Evolutionary conservation across 345 rosid species (phyloP), one percentile per base, ranked within the genome.

Genomic region (Rubroshorea leprosula): DNA sequence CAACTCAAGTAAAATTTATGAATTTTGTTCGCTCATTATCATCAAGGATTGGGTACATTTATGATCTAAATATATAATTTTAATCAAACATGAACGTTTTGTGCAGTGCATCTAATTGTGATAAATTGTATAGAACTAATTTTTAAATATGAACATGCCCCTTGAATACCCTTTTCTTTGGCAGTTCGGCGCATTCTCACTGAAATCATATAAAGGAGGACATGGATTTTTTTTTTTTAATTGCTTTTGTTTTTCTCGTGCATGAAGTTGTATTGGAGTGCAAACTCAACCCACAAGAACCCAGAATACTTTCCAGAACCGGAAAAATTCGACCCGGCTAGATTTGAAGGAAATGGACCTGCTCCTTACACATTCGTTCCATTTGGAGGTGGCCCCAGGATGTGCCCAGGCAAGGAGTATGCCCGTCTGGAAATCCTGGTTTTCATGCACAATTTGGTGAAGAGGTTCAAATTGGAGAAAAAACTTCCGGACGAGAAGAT

Each of bases 401-500:
- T 77, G 78, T 77, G 81, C 63, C 81, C 81, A 0, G 81, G 81
- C 7, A 77, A 70, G 50, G 81, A 77, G 51, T 77, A 54, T 38
- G 78, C 74, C 9, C 68, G 78, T 5, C 29, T 78, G 43, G 77
- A 78, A 49, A 74, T 78, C 35, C 68, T 74, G 13, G 73, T 74
- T 19, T 72, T 78, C 68, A 78, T 78, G 59, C 62, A 74, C 55
- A 55, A 78, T 55, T 51, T 74, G 20, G 79, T 78, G 31, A 74
- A 63, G 67, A 69, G 77, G 29, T 78, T 74, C 63, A 68, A 57
- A 54, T 78, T 70, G 77, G 77, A 74, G 55, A 74, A 74, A 59
- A 5, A 72, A 39, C 64, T 63, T 35, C 72, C 72, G 0, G 60
- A 68, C 0, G 79, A 72, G 69, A 68, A 57, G 25, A 78, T 71